These are phyloP conservation scores for Epichloe aotearoae DNA, from an alignment of 2,329 filamentous ascomycete species.

Conservation along the genomic window DNA sequence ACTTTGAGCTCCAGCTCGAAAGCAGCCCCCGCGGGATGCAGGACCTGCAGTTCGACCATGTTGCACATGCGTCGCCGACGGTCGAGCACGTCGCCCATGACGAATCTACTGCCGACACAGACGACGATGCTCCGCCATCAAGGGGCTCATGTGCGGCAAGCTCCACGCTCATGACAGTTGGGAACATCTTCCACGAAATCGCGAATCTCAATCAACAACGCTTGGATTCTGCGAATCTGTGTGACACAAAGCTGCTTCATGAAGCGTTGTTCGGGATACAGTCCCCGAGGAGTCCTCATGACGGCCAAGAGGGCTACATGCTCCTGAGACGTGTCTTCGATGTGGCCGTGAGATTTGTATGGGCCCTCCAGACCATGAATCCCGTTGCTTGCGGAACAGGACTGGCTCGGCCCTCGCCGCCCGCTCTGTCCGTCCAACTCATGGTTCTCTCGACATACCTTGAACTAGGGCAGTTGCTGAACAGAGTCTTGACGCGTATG, in stretches of 20 bases:
- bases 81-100: too few species aligned
- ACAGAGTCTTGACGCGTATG: background rate
- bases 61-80: background rate
- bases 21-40: background rate
- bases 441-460: background rate
- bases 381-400: background rate
- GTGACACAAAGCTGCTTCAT: background rate
- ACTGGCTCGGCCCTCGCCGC: background rate
- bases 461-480: background rate
- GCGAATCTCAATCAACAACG: background rate
- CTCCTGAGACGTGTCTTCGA: background rate
- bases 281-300: background rate
- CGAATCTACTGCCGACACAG: too few species aligned
- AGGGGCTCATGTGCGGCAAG: too few species aligned
- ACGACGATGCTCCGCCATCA: too few species aligned
- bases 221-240: too few species aligned
- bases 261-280: background rate
- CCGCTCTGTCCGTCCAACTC: background rate
- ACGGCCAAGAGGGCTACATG: background rate
- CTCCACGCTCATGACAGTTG: background rate
- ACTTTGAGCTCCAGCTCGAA: background rate
- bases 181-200: background rate
- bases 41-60: background rate
- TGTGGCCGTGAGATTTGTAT: background rate
- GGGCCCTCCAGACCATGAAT: background rate